Percentiles rank a stretch among this genome's conserved stretches.
phyloP scores from a whole-genome alignment of 2,329 filamentous ascomycete species.

The Lasiodiplodia hormozganensis region DNA sequence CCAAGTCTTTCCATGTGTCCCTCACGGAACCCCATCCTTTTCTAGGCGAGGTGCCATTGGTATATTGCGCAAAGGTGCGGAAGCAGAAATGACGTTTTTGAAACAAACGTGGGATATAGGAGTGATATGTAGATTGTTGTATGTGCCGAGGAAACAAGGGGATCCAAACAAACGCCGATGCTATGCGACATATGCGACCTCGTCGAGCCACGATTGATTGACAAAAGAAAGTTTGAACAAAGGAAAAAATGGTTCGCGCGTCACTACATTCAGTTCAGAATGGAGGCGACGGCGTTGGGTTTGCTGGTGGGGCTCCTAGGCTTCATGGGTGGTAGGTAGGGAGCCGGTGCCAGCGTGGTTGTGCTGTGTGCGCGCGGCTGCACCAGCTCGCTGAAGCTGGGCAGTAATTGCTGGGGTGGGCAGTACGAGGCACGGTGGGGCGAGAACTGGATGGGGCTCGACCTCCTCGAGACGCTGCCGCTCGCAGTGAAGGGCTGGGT shows the following conservation, averaged over 20 bases:
- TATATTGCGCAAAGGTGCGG: conserved; percentile 22
- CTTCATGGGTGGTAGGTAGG: conserved; percentile 34
- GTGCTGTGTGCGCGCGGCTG: conserved; percentile 35
- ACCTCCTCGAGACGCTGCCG: background rate
- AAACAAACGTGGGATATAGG: background rate
- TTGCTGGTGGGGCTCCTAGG: conserved; percentile 19
- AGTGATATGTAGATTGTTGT: conserved; percentile 12
- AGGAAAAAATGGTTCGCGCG: background rate
- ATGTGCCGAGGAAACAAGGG: conserved; percentile 8
- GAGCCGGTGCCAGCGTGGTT: background rate
- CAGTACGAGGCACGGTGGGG: conserved; percentile 31
- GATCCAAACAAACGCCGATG: conserved; percentile 22
- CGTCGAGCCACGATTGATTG: background rate
- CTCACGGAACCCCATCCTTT: background rate
- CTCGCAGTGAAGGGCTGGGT: conserved; percentile 38
- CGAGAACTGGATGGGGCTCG: conserved; percentile 30
- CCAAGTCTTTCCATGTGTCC: background rate
- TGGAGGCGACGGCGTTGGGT: conserved; percentile 23
- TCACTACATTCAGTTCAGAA: conserved; percentile 14
- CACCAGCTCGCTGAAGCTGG: conserved; percentile 42
- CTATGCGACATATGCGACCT: conserved; percentile 19
- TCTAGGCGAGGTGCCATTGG: conserved; percentile 18
- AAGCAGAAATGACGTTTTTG: conserved; percentile 9
- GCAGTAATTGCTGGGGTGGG: conserved; percentile 39
- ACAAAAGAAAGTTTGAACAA: conserved; percentile 12